A percentile compares a stretch with the other conserved stretches of the same genome.
These are phyloP conservation scores for Melanomma pulvis-pyrius DNA, from an alignment of 495 filamentous ascomycete species.

Conservation along the genomic window DNA sequence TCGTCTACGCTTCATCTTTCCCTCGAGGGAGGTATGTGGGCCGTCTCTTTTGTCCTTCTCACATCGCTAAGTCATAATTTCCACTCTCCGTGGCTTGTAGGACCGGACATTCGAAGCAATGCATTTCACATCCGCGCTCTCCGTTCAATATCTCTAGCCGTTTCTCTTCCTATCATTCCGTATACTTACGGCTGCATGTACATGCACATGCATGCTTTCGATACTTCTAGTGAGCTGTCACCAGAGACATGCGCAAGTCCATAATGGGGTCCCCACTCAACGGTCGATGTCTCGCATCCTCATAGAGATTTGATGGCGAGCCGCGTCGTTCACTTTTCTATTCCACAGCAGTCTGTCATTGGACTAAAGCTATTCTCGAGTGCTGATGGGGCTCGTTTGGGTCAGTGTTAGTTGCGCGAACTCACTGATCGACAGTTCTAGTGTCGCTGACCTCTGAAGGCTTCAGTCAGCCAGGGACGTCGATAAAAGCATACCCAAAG, in stretches of 20 bases:
- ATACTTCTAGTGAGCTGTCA: background rate
- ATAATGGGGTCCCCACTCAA: background rate
- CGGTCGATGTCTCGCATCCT: background rate
- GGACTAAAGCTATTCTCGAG: background rate
- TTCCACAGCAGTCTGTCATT: background rate
- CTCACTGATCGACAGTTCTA: background rate
- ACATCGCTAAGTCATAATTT: no score
- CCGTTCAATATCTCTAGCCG: background rate
- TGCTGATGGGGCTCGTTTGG: background rate
- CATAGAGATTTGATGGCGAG: background rate
- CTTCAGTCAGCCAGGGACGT: background rate
- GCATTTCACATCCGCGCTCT: background rate
- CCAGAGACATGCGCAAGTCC: background rate
- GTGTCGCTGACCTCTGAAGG: background rate
- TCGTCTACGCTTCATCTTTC: background rate
- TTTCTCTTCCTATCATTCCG: background rate
- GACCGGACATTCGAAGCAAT: no score
- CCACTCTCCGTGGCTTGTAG: no score
- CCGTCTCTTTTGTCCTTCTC: no score
- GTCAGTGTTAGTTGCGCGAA: background rate
- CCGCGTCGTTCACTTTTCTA: background rate
- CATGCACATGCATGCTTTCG: conserved; percentile 1
- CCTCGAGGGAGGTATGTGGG: background rate
- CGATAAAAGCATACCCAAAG: background rate
- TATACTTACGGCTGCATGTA: background rate